Evolutionary conservation across 371 early-diverging fungal species (phyloP), one percentile per base, ranked within the genome.

Genomic region (Saksenaea oblongispora): DNA sequence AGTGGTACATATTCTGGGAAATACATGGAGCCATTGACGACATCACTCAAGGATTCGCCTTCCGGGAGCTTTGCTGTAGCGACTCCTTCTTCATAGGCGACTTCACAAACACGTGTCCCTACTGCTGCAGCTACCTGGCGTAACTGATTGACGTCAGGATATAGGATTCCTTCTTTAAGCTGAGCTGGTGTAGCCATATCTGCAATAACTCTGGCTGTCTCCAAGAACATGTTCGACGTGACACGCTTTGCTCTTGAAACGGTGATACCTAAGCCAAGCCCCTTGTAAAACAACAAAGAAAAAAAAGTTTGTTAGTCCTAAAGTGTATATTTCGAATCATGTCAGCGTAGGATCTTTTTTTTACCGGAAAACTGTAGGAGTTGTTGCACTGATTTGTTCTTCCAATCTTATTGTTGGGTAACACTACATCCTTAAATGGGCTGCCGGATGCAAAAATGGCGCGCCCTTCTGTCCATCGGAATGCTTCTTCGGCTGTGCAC

Each of bases 391-490:
- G 87, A 58, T 87, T 87, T 17, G 84, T 84, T 60, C 75, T 71
- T 56, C 84, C 75, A 11, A 78, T 54, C 54, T 77, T 74, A 39
- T 83, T 83, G 60, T 84, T 77, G 47, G 75, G 70, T 11, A 79
- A 55, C 4, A 39, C 22, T 0, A 82, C 82, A 69, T 84, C 83
- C 57, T 75, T 64, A 66, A 87, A 87, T 11, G 86, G 86, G 56
- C 81, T 80, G 34, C 87, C 87, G 11, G 85, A 83, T 35, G 87
- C 87, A 74, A 85, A 87, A 51, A 87, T 87, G 39, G 86, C 84
- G 34, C 82, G 74, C 17, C 86, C 85, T 24, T 86, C 82, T 0
- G 88, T 82, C 85, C 85, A 85, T 34, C 80, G 64, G 64, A 85
- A 84, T 3, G 88, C 88, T 66, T 86, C 68, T 71, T 85, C 86